Evolutionary conservation across 345 rosid genomes (phyloP), one percentile per base, ranked within the genome.

Genomic region (Erucastrum elatum): DNA sequence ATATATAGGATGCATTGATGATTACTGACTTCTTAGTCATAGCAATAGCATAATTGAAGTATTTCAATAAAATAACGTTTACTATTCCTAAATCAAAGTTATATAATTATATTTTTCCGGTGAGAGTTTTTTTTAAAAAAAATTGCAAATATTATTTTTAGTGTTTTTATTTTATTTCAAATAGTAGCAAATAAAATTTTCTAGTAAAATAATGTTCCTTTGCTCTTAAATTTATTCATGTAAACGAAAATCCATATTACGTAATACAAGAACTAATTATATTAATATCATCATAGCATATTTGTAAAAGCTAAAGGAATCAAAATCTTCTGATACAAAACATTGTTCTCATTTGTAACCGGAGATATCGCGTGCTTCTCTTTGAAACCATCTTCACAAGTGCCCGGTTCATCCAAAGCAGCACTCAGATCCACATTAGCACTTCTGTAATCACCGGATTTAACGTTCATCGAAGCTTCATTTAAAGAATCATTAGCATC

Each of bases 281-380:
- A 4, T 2, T 17, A 9, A 8, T 37, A 17, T 59, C 41, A 56
- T 58, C 8, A 29, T 4, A 82, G 51, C 90, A 85, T 75, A 49
- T 10, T 65, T n/a, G 86, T 66, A 64, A 88, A 82, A 65, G 88
- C 78, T 63, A 90, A 81, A 60, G 81, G 15, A 31, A 87, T 74
- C n/a, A 77, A 82, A 31, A 71, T 68, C 66, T 83, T 16, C 33
- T 83, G 82, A 64, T 56, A 73, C 78, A 83, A 86, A 46, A 5
- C 4, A 7, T n/a, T 4, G 70, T 82, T 74, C 74, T 84, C 84
- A 75, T 60, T 68, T 0, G 78, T 75, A 75, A 83, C 11, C 0
- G 87, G 88, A 63, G 15, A 59, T 26, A 4, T 59, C 31, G 2
- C n/a, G 0, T 59, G 6, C 33, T 4, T 25, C 13, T 59, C 64